Conservation (phyloP, 768 basidiomycete species). For the Leucosporidium yakuticum region DNA sequence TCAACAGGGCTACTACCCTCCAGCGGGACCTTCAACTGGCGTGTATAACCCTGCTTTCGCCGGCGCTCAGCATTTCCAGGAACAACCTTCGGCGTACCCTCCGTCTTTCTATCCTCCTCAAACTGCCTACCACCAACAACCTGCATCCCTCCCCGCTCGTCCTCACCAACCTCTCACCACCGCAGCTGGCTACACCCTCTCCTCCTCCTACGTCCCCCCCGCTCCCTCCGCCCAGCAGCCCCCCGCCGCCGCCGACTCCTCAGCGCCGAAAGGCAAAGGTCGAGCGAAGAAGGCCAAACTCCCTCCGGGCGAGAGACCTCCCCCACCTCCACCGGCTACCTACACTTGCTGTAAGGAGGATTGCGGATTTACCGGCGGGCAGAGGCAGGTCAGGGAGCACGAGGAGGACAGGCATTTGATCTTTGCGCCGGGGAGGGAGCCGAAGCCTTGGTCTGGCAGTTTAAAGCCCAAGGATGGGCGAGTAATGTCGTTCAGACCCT, state of each 20-base stretch:
- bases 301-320: too few species aligned
- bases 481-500: conserved; percentile 8
- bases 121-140: neutral
- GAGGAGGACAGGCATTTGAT: conserved; percentile 45
- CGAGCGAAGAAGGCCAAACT: too few species aligned
- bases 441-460: conserved; percentile 36
- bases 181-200: conserved; percentile 17
- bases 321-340: too few species aligned
- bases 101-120: neutral
- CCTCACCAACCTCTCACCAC: conserved; percentile 6
- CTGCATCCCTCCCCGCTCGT: neutral
- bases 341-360: conserved; percentile 39
- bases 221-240: neutral
- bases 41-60: neutral
- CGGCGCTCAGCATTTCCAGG: neutral
- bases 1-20: neutral
- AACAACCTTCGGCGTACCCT: conserved; percentile 20
- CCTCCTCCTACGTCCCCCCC: conserved; percentile 13
- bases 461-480: conserved; percentile 41
- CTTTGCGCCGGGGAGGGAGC: conserved; percentile 38
- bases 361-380: conserved; percentile 42
- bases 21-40: neutral
- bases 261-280: too few species aligned
- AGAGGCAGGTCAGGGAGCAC: conserved; percentile 42
- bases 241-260: too few species aligned